These are phyloP conservation scores for Candida argentea DNA, from an alignment of 805 yeast species.

Conservation along the genomic window DNA sequence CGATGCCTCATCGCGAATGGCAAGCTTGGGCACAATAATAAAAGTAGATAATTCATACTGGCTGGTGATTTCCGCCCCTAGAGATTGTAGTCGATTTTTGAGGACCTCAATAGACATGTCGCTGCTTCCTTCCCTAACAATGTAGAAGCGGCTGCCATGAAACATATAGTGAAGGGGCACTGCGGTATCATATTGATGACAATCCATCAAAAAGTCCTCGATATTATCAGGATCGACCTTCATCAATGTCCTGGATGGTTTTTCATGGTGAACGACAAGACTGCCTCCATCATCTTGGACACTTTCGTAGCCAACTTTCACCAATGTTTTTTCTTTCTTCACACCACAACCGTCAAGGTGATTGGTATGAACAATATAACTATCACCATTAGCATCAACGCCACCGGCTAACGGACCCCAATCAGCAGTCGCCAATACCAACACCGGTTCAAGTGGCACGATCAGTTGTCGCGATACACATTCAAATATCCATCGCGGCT, in stretches of 20 bases:
- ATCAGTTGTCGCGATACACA: slow-evolving; percentile 36
- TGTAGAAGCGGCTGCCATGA: slow-evolving; percentile 19
- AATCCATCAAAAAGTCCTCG: slow-evolving; percentile 3
- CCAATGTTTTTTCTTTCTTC: too few relatives aligned
- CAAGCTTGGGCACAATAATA: too few relatives aligned
- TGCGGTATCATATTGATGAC: slow-evolving; percentile 7
- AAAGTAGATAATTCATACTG: too few relatives aligned
- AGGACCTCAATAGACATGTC: slow-evolving; percentile 13
- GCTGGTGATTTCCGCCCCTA: too few relatives aligned
- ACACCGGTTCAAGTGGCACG: slow-evolving; percentile 51
- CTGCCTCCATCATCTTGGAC: too few relatives aligned
- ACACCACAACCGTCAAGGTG: slow-evolving; percentile 4
- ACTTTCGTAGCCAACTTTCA: too few relatives aligned
- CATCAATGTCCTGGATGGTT: too few relatives aligned
- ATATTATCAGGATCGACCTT: too few relatives aligned
- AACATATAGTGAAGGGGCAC: slow-evolving; percentile 25
- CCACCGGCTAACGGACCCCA: too few relatives aligned
- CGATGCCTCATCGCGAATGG: slow-evolving; percentile 11
- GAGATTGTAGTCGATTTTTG: slow-evolving; percentile 39
- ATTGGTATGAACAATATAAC: slow-evolving; percentile 31
- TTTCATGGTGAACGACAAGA: too few relatives aligned
- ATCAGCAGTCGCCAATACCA: too few relatives aligned
- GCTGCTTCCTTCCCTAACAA: slow-evolving; percentile 15
- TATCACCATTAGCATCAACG: slow-evolving; percentile 56
- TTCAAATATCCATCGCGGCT: slow-evolving; percentile 66